Evolutionary conservation across 345 rosid genomes (phyloP).

Genomic region (Erysimum cheiranthoides): DNA sequence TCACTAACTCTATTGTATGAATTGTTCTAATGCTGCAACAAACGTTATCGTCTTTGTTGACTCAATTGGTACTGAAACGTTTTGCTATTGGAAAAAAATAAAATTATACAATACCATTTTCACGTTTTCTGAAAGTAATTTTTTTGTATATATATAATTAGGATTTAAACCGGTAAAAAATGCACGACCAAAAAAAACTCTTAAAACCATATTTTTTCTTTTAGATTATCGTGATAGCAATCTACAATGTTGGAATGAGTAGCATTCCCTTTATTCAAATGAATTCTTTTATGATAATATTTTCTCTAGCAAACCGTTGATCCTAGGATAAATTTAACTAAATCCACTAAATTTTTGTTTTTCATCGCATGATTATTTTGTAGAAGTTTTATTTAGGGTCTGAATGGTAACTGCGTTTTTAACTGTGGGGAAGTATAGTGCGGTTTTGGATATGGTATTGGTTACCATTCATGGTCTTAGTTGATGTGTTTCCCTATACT

Average conservation of each 20-base stretch:
- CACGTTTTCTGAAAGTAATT: not conserved
- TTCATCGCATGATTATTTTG: not conserved
- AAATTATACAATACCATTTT: not conserved
- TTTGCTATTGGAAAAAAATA: not conserved
- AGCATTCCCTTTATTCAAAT: not conserved
- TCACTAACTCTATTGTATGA: constrained; percentile 22
- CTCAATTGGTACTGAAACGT: constrained; percentile 7
- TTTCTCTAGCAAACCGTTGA: not conserved
- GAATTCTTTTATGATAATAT: not conserved
- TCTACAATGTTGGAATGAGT: not conserved
- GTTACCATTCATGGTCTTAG: no score
- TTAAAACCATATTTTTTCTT: no score
- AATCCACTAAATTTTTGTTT: not conserved
- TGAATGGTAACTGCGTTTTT: no score
- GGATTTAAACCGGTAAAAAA: no score
- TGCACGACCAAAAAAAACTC: no score
- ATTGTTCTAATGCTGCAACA: constrained; percentile 11
- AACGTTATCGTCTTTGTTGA: constrained; percentile 5
- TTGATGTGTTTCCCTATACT: no score
- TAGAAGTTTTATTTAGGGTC: not conserved
- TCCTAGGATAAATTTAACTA: not conserved
- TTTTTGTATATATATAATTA: no score
- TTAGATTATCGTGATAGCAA: not conserved
- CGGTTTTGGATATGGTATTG: no score
- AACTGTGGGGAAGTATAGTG: no score